Base-by-base conservation (phyloP, 192 early-diverging fungal species). In the Entophlyctis helioformis region DNA sequence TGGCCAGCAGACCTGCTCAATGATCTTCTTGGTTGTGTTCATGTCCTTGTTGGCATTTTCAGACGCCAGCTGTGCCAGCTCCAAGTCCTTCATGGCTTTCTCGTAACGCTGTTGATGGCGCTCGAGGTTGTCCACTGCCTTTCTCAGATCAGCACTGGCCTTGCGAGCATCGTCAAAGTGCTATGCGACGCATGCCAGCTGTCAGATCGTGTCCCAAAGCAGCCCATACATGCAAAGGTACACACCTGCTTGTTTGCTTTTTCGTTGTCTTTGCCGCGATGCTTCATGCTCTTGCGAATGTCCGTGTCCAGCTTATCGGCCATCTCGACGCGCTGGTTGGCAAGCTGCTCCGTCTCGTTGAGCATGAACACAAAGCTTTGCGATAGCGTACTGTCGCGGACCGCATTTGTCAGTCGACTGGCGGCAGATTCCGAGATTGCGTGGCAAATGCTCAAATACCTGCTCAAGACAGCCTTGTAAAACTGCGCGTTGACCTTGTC, bases 111-210 rank as follows among this genome's bases (percentile, higher is more conserved):
- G 49, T 9, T 50, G 59, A 13, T 44, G 47, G 47, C 50, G 25
- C 39, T 64, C 66, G 18, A 68, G 50, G 18, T 50, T 15, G 10
- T 48, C 45, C 11, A 57, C 52, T 34, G 41, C 35, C 35, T 52
- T 45, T 18, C 51, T 46, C 18, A 65, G 50, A 20, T 68, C 66
- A 1, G 42, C 36, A 4, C 7, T 48, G 1, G 19, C 41, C 37
- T 63, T 64, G 16, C 54, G 47, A 25, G 64, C 45, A 16, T 63
- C 62, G 39, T 62, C 60, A 44, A 68, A 68, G 35, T 46, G 54
- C 65, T 67, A 40, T 10, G n/a, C 20, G 16, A 10, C 15, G 44
- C 16, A 40, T n/a, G n/a, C n/a, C n/a, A n/a, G n/a, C n/a, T n/a
- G n/a, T 18, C 37, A 27, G 29, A 20, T 37, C 3, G 11, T 13